Percentiles rank a stretch among this genome's conserved stretches.
These are phyloP conservation scores for Aphanomyces astaci DNA, from an alignment of 352 stramenopile genomes.

Conservation along the genomic window DNA sequence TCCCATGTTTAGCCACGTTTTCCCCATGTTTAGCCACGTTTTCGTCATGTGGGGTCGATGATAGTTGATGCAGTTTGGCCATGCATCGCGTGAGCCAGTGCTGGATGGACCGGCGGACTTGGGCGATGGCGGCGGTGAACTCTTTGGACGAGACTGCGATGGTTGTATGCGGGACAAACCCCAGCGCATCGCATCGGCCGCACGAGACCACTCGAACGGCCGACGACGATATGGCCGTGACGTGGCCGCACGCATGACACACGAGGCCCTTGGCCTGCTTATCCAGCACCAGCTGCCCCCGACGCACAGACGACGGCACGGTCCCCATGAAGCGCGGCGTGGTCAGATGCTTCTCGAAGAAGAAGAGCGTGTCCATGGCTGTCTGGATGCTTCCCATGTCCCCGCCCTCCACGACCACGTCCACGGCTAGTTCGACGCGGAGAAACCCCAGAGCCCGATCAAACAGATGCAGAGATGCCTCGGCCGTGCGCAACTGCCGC, in stretches of 20 bases:
- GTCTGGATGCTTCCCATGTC: slow-evolving; percentile 71
- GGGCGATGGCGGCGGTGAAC: slow-evolving; percentile 65
- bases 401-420: slow-evolving; percentile 49
- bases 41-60: too few species aligned
- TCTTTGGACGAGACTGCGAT: slow-evolving; percentile 71
- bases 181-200: slow-evolving; percentile 58
- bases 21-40: too few species aligned
- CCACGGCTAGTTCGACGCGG: slow-evolving; percentile 76
- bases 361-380: slow-evolving; percentile 74
- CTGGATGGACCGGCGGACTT: slow-evolving; percentile 66
- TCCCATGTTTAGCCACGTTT: too few species aligned
- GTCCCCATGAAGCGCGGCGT: slow-evolving; percentile 56
- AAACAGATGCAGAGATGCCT: slow-evolving; percentile 70
- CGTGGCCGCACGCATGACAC: slow-evolving; percentile 63
- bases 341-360: slow-evolving; percentile 81
- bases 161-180: slow-evolving; percentile 69
- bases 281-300: slow-evolving; percentile 69
- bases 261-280: slow-evolving; percentile 32
- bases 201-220: slow-evolving; percentile 40
- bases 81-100: slow-evolving; percentile 76
- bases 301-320: slow-evolving; percentile 67
- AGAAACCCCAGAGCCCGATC: slow-evolving; percentile 74
- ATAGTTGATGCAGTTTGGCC: slow-evolving; percentile 51
- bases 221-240: too few species aligned
- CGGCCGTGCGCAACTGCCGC: slow-evolving; percentile 63